Conservation (phyloP, 176 grass and related monocot genomes). For the Puya raimondii region DNA sequence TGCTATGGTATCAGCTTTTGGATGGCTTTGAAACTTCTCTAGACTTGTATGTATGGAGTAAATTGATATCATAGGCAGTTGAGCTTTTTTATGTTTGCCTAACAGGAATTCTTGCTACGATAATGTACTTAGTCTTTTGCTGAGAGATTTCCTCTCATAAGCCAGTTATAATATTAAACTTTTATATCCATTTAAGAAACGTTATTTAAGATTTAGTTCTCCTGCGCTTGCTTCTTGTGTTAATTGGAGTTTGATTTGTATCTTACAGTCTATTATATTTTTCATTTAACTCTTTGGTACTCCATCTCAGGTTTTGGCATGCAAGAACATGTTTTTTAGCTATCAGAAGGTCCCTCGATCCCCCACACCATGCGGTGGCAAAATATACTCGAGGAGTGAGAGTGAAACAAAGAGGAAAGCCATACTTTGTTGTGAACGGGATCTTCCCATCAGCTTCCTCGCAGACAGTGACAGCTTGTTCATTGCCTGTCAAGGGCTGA, state of each 20-base stretch:
- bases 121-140: too few species aligned
- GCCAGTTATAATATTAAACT: not conserved
- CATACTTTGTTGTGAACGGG: slow-evolving; percentile 16
- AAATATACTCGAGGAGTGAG: slow-evolving; percentile 29
- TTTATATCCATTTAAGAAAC: not conserved
- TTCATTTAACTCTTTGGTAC: not conserved
- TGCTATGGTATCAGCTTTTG: not conserved
- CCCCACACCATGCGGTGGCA: slow-evolving; percentile 22
- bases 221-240: not conserved
- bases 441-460: slow-evolving; percentile 33
- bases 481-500: slow-evolving; percentile 30
- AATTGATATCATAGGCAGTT: not conserved
- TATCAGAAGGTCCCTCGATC: slow-evolving; percentile 39
- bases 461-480: slow-evolving; percentile 36
- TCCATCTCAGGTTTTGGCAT: slow-evolving; percentile 21
- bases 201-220: too few species aligned
- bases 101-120: too few species aligned
- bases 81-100: too few species aligned
- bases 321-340: slow-evolving; percentile 37
- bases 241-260: too few species aligned
- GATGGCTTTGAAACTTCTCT: not conserved
- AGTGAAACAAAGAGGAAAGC: slow-evolving; percentile 24
- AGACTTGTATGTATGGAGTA: not conserved
- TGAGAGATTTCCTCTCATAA: too few species aligned
- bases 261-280: not conserved